phyloP scores from a whole-genome alignment of 164 flowering plant species.

The Nymphaea colorata region DNA sequence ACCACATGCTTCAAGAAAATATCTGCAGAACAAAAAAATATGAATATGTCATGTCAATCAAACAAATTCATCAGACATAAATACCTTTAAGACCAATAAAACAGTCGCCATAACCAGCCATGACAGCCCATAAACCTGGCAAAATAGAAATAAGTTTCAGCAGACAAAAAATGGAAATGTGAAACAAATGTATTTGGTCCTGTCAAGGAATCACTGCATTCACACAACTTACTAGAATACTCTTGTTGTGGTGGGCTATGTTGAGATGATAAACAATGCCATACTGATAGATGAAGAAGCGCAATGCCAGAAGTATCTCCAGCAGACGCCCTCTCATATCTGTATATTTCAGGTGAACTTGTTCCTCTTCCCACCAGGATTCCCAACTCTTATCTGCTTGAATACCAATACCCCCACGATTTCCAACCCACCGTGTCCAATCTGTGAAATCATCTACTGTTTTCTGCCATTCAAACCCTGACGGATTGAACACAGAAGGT shows the following conservation, averaged over 20 bases:
- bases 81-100: slow-evolving; percentile 77
- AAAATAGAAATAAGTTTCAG: slow-evolving; percentile 2
- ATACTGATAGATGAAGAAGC: slow-evolving; percentile 93
- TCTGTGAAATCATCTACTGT: slow-evolving; percentile 98
- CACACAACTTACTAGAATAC: slow-evolving; percentile 15
- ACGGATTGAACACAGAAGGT: slow-evolving; percentile 91
- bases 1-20: too few species aligned
- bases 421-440: slow-evolving; percentile 99
- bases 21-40: too few species aligned
- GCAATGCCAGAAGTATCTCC: slow-evolving; percentile 77
- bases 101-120: slow-evolving; percentile 72
- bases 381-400: slow-evolving; percentile 83
- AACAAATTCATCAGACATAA: neutral
- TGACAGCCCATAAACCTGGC: slow-evolving; percentile 83
- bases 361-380: slow-evolving; percentile 98
- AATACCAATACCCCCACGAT: slow-evolving; percentile 95
- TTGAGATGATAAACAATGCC: slow-evolving; percentile 73
- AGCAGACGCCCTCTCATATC: slow-evolving; percentile 90
- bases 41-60: too few species aligned
- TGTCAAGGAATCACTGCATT: too few species aligned
- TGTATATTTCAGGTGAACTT: slow-evolving; percentile 69
- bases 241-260: slow-evolving; percentile 36
- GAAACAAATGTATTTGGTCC: neutral
- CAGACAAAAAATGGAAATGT: neutral
- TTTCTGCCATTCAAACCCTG: slow-evolving; percentile 99